Evolutionary conservation across 2,329 filamentous ascomycete genomes (phyloP).

Genomic region (Hyphodiscus sp.): DNA sequence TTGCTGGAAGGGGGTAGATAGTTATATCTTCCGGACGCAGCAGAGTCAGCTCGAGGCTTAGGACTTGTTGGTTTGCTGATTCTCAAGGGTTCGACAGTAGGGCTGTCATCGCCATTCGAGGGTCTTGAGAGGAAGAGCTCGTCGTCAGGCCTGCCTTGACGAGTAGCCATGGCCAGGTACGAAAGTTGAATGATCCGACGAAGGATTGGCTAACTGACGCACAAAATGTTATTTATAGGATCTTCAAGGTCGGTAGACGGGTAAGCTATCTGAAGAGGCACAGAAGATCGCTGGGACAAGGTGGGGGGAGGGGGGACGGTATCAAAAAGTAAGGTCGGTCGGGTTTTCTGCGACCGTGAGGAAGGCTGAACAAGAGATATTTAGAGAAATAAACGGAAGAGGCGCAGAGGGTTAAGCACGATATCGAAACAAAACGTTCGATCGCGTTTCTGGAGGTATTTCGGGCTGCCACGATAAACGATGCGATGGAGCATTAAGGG

Average conservation of each 20-base stretch:
- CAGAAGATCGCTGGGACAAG: slow-evolving; percentile 17
- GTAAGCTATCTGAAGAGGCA: slow-evolving; percentile 23
- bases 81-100: slow-evolving; percentile 75
- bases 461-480: not conserved
- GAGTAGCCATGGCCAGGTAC: slow-evolving; percentile 28
- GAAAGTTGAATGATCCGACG: slow-evolving; percentile 16
- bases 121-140: slow-evolving; percentile 68
- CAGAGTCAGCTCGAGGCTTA: slow-evolving; percentile 37
- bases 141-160: slow-evolving; percentile 64
- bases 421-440: slow-evolving; percentile 17
- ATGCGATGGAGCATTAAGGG: not conserved
- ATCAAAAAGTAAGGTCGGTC: slow-evolving; percentile 10
- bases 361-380: slow-evolving; percentile 8
- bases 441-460: not conserved
- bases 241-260: slow-evolving; percentile 16
- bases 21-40: slow-evolving; percentile 37
- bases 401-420: slow-evolving; percentile 11
- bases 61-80: slow-evolving; percentile 75
- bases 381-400: not conserved
- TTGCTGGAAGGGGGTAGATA: slow-evolving; percentile 44
- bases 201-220: slow-evolving; percentile 21
- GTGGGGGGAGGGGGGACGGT: slow-evolving; percentile 17
- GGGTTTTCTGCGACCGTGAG: slow-evolving; percentile 21
- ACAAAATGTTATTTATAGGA: slow-evolving; percentile 27
- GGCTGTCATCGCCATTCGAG: slow-evolving; percentile 53